A percentile compares a stretch with the other conserved stretches of the same genome.
Evolutionary conservation across 768 basidiomycete species (phyloP).

Genomic region (Saitozyma podzolica): DNA sequence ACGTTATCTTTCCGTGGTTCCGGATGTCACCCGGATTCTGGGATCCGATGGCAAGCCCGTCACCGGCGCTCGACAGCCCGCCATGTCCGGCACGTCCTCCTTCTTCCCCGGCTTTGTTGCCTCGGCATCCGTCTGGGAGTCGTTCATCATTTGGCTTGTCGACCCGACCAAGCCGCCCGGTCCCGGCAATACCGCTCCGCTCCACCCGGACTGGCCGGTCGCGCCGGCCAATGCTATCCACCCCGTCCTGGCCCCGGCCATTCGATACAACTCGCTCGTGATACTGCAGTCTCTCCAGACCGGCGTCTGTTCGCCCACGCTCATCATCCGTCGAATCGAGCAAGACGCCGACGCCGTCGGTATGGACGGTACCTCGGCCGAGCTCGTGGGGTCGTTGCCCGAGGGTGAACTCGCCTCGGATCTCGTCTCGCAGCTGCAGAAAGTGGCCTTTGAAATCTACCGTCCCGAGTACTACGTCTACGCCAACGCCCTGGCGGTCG

Average conservation of each 20-base stretch:
- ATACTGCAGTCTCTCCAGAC: slow-evolving; percentile 92
- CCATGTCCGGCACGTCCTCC: slow-evolving; percentile 62
- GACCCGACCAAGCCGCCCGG: slow-evolving; percentile 78
- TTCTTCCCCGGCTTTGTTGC: slow-evolving; percentile 59
- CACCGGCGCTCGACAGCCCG: slow-evolving; percentile 72
- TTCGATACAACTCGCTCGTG: slow-evolving; percentile 96
- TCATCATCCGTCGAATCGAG: slow-evolving; percentile 93
- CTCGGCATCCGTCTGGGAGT: slow-evolving; percentile 45
- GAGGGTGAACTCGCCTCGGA: slow-evolving; percentile 89
- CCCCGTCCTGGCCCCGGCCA: slow-evolving; percentile 79
- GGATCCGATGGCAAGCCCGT: slow-evolving; percentile 87
- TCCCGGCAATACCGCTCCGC: slow-evolving; percentile 73
- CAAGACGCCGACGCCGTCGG: slow-evolving; percentile 86
- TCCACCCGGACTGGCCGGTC: slow-evolving; percentile 85
- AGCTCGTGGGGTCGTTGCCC: slow-evolving; percentile 56
- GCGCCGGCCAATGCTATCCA: slow-evolving; percentile 80
- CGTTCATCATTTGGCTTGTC: slow-evolving; percentile 96
- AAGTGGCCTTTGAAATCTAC: slow-evolving; percentile 60
- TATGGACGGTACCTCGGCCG: slow-evolving; percentile 70
- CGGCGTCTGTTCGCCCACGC: slow-evolving; percentile 86
- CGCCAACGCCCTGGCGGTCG: neutral
- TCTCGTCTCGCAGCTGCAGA: slow-evolving; percentile 92
- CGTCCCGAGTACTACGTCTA: slow-evolving; percentile 14
- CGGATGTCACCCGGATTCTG: slow-evolving; percentile 85
- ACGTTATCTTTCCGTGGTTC: slow-evolving; percentile 93